These are phyloP conservation scores for Myxozyma sirexii DNA, from an alignment of 805 yeast species.

Conservation along the genomic window DNA sequence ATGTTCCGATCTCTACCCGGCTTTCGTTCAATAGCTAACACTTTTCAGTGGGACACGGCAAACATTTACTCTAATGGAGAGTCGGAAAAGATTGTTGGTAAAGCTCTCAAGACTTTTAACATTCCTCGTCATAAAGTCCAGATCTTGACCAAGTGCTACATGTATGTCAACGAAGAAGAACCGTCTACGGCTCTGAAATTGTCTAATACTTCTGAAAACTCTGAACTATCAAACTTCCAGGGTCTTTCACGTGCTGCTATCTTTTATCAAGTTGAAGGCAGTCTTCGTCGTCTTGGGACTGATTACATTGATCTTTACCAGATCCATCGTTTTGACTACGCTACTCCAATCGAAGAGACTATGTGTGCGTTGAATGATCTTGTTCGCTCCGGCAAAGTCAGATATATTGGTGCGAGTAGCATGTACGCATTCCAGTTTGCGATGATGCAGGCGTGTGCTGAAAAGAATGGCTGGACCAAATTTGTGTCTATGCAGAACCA, in stretches of 20 bases:
- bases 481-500: conserved; percentile 62
- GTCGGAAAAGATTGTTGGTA: conserved; percentile 45
- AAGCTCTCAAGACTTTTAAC: conserved; percentile 41
- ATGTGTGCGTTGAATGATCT: conserved; percentile 60
- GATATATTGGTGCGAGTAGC: conserved; percentile 68
- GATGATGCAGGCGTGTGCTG: conserved; percentile 49
- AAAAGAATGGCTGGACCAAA: conserved; percentile 57
- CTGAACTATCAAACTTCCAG: conserved; percentile 47
- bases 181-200: no score
- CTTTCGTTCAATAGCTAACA: background rate
- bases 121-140: conserved; percentile 58
- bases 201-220: conserved; percentile 41
- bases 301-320: conserved; percentile 58
- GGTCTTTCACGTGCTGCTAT: conserved; percentile 51
- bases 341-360: conserved; percentile 51
- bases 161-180: conserved; percentile 32
- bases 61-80: conserved; percentile 49
- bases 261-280: conserved; percentile 48
- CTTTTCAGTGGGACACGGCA: conserved; percentile 48
- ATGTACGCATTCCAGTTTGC: conserved; percentile 58
- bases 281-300: conserved; percentile 50
- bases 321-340: conserved; percentile 56
- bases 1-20: background rate
- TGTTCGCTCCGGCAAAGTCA: conserved; percentile 55
- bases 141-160: conserved; percentile 51